Evolutionary conservation across 306 rosid genomes (phyloP).

Genomic region (Corylus heterophylla): DNA sequence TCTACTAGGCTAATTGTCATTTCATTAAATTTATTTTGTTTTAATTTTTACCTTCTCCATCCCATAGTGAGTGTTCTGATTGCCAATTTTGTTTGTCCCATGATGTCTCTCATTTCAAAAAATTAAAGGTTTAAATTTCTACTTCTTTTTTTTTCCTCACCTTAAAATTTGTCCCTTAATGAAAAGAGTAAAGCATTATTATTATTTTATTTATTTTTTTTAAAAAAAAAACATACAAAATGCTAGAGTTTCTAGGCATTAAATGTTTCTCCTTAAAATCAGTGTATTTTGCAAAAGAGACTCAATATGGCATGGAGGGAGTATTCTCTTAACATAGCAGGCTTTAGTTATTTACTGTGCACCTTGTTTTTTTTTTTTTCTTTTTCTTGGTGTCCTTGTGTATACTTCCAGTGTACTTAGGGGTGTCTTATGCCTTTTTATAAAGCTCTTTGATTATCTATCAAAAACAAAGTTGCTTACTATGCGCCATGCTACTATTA

Average conservation of each 20-base stretch:
- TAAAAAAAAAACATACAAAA: background rate
- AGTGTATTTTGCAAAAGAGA: background rate
- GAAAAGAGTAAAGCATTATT: background rate
- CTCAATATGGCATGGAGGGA: background rate
- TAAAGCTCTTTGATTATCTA: too few relatives aligned
- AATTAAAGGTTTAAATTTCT: background rate
- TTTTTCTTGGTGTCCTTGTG: too few relatives aligned
- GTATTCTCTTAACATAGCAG: conserved; percentile 2
- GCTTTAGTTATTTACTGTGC: background rate
- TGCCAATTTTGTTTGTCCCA: background rate
- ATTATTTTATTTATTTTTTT: too few relatives aligned
- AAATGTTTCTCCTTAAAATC: background rate
- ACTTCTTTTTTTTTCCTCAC: background rate
- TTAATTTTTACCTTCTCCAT: background rate
- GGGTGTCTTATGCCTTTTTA: too few relatives aligned
- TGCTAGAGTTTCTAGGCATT: background rate
- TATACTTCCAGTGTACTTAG: too few relatives aligned
- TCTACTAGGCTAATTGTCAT: conserved; percentile 4
- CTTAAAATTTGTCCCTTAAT: background rate
- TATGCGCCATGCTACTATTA: background rate
- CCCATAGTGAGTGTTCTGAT: background rate
- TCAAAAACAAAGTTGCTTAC: background rate
- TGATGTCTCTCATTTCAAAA: background rate
- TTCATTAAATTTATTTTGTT: background rate
- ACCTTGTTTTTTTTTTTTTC: too few relatives aligned